These are phyloP conservation scores for Dalbergia cultrata DNA, from an alignment of 306 rosid genomes.

Conservation along the genomic window DNA sequence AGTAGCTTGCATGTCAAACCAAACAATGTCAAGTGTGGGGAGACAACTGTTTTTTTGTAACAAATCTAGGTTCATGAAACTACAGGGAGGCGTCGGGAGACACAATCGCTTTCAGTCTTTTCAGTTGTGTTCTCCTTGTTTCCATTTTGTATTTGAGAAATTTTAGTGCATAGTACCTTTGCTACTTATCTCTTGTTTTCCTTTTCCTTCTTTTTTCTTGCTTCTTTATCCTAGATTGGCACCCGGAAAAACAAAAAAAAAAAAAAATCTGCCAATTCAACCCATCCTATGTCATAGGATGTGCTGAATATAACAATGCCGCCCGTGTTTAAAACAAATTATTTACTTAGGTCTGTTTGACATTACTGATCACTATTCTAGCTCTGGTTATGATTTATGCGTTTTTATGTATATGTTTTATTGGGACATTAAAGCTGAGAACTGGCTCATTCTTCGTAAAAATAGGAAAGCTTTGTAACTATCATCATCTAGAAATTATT, in stretches of 20 bases:
- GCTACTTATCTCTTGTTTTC: too few relatives aligned
- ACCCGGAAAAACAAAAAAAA: neutral
- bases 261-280: neutral
- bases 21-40: too few relatives aligned
- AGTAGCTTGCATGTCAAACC: too few relatives aligned
- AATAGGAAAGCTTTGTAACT: slow-evolving; percentile 1
- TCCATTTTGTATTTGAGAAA: too few relatives aligned
- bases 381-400: slow-evolving; percentile 21
- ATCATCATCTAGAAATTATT: slow-evolving; percentile 10
- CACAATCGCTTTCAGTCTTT: too few relatives aligned
- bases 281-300: neutral
- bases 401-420: slow-evolving; percentile 24
- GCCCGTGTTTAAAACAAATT: neutral
- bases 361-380: neutral
- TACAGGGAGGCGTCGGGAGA: too few relatives aligned
- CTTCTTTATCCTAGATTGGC: too few relatives aligned
- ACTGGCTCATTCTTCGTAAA: slow-evolving; percentile 14
- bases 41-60: too few relatives aligned
- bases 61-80: too few relatives aligned
- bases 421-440: slow-evolving; percentile 31
- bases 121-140: too few relatives aligned
- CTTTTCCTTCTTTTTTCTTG: too few relatives aligned
- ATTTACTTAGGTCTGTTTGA: slow-evolving; percentile 26
- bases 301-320: neutral
- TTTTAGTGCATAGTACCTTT: too few relatives aligned